These are phyloP conservation scores for Chalciporus chontae DNA, from an alignment of 768 basidiomycete species.

Conservation along the genomic window DNA sequence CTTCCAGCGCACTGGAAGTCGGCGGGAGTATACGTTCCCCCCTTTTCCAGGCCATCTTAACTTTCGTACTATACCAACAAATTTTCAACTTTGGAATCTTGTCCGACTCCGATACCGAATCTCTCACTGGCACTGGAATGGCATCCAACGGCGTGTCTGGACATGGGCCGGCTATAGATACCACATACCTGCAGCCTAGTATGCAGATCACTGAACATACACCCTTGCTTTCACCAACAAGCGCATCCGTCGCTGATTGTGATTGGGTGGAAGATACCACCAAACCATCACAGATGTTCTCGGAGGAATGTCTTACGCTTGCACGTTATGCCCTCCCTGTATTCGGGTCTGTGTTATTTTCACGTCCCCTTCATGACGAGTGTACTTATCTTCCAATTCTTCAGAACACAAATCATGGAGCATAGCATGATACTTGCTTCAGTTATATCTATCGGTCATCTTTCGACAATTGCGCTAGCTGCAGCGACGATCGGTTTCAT, in stretches of 20 bases:
- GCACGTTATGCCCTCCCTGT: background rate
- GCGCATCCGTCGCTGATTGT: conserved; percentile 53
- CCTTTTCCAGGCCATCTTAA: background rate
- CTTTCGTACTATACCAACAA: background rate
- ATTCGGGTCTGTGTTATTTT: background rate
- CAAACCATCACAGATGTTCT: background rate
- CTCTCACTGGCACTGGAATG: background rate
- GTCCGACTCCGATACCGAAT: background rate
- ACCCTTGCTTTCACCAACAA: conserved; percentile 49
- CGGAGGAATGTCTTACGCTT: background rate
- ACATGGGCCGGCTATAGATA: background rate
- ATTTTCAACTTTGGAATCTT: background rate
- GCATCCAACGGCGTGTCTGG: background rate
- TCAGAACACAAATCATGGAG: conserved; percentile 69
- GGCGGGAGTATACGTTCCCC: too few species aligned
- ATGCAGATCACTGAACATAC: conserved; percentile 40
- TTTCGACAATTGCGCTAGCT: conserved; percentile 87
- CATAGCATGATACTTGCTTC: conserved; percentile 83
- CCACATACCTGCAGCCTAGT: background rate
- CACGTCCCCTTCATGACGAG: background rate
- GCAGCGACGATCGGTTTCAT: conserved; percentile 76
- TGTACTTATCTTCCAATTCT: background rate
- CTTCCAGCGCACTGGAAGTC: too few species aligned
- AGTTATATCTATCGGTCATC: conserved; percentile 85
- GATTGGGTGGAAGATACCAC: conserved; percentile 1